Base-by-base conservation (phyloP, 176 grass and related monocot genomes). In the Hordeum marinum region DNA sequence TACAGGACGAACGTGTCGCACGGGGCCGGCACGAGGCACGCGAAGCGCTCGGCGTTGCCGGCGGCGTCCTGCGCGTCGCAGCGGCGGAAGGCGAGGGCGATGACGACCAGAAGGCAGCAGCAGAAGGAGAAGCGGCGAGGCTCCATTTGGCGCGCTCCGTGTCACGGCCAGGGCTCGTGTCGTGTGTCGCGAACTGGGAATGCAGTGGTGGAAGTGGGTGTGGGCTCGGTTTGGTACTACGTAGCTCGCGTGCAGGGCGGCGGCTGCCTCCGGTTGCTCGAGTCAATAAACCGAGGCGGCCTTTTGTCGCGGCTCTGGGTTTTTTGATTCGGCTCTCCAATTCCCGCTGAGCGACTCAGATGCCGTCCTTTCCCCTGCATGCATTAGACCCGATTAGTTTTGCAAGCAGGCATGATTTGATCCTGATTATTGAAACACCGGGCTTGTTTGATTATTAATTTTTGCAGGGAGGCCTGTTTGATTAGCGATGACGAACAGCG, bases 1-100 rank as follows among this genome's bases (percentile, higher is more conserved):
- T 94, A 92, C n/a, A 90, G 73, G 0, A 85, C 90, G 78, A 43
- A 88, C 23, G 92, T 88, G 36, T 68, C 48, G 85, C 92, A 92
- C 29, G 59, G 43, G 46, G 34, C 31, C 36, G 84, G 9, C 60
- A 52, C 80, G 20, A 11, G 23, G 15, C 89, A 90, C 11, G 80
- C 67, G 80, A 90, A 87, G 10, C n/a, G 76, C 48, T 25, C 68
- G 13, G 21, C 10, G 31, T 52, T 79, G 58, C 11, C 3, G 36
- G 17, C 3, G 36, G 11, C 26, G 37, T 3, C 26, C 80, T 87
- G 68, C 23, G 75, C 80, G 11, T 17, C 80, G 80, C 45, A 60
- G 0, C 45, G 43, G 31, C 48, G 67, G 84, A 37, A 50, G 59
- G 36, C 80, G 45, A 83, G 59, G 74, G 37, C 9, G 63, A 75